Evolutionary conservation across 2,329 filamentous ascomycete species (phyloP).

Genomic region (Plectosphaerella cucumerina): DNA sequence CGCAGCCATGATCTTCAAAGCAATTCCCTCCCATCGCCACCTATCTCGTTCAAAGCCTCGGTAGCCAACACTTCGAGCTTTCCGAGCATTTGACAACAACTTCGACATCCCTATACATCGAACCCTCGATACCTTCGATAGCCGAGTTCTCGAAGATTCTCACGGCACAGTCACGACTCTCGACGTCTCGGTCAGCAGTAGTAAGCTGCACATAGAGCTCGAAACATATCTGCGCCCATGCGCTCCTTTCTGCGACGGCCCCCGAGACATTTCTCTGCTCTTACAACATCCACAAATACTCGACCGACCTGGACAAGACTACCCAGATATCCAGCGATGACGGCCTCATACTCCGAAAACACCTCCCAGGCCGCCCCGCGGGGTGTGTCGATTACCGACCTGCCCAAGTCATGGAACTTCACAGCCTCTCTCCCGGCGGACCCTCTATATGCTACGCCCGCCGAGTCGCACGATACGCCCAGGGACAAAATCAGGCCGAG

Average conservation of each 20-base stretch:
- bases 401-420: slow-evolving; percentile 63
- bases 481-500: slow-evolving; percentile 74
- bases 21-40: no score
- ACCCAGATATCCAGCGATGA: background rate
- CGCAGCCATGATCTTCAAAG: no score
- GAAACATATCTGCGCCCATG: background rate
- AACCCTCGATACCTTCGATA: no score
- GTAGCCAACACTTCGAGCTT: no score
- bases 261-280: background rate
- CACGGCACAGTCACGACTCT: no score
- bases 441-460: slow-evolving; percentile 71
- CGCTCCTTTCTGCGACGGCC: background rate
- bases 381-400: slow-evolving; percentile 42
- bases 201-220: no score
- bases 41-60: no score
- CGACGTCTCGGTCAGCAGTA: no score
- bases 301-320: background rate
- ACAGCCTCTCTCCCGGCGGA: slow-evolving; percentile 72
- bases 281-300: background rate
- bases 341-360: background rate
- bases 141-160: no score
- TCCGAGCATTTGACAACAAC: no score
- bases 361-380: background rate
- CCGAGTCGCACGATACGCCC: slow-evolving; percentile 74
- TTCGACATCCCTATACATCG: no score